Evolutionary conservation across 371 early-diverging fungal species (phyloP), one percentile per base, ranked within the genome.

Genomic region (Haplosporangium sp.): DNA sequence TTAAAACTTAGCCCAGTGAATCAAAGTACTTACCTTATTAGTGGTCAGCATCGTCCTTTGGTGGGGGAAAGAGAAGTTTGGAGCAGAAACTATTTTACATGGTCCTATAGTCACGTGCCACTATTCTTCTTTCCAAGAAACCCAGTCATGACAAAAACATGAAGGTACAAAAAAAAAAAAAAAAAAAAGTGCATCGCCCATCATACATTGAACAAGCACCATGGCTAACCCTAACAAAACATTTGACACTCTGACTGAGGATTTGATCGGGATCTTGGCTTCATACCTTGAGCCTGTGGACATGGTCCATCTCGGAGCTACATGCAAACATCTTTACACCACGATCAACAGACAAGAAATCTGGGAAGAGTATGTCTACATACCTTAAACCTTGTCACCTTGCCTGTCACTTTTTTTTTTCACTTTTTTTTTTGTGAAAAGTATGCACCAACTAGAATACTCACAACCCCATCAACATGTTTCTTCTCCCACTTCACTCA

Each of bases 251-350:
- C 47, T 74, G 35, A 68, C 71, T 17, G 81, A 81, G 38, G 75
- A 81, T 35, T 50, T 81, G 59, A 67, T 81, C 42, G 74, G 61
- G 53, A 63, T 71, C 50, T 64, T 81, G 61, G 74, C 66, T 6
- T 71, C 81, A 13, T 81, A 74, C 63, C 67, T 81, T 20, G 81
- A 81, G 62, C 81, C 81, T 37, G 34, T 57, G 35, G 81, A 81
- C 65, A 55, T 81, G 72, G 65, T 81, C 13, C 61, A 74, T 38
- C 75, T 81, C 19, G 75, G 68, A 5, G 75, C 75, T 13, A 81
- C 81, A 37, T 81, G 71, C 65, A 74, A 68, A n/a, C 71, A 64
- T 19, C 63, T 81, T 3, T 45, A 68, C 34, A 52, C 63, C 20
- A 9, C 53, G 47, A 40, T 81, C 66, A 71, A 68, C 75, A 55